These are phyloP conservation scores for Aspergillus pseudoterreus DNA, from an alignment of 2,329 filamentous ascomycete genomes.

Conservation along the genomic window DNA sequence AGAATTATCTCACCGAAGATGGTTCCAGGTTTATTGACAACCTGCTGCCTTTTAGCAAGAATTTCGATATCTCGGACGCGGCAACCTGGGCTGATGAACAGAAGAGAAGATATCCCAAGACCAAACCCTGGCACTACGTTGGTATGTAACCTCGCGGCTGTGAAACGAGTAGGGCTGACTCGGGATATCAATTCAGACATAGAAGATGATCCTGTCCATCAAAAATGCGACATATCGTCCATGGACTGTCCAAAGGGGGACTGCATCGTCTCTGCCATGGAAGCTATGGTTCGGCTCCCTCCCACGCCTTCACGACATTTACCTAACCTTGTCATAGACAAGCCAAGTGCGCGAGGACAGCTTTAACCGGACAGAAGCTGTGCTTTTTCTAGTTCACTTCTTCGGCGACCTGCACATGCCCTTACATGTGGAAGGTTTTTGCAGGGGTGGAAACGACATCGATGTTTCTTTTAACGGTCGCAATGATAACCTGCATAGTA, in stretches of 20 bases:
- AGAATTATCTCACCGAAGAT: constrained; percentile 5
- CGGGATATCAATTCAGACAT: not conserved
- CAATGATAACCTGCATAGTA: constrained; percentile 12
- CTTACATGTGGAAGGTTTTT: constrained; percentile 10
- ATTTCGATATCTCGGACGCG: constrained; percentile 9
- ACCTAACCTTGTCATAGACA: not conserved
- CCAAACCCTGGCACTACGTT: constrained; percentile 10
- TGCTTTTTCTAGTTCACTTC: constrained; percentile 15
- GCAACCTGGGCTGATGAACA: constrained; percentile 7
- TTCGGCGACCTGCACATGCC: constrained; percentile 14
- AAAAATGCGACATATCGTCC: not conserved
- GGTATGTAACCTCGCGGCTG: constrained; percentile 1
- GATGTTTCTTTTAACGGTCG: constrained; percentile 11
- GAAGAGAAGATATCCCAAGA: constrained; percentile 1
- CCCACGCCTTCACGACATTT: not conserved
- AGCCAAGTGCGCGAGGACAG: constrained; percentile 2
- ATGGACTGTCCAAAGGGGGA: constrained; percentile 3
- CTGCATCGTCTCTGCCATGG: constrained; percentile 10
- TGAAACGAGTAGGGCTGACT: not conserved
- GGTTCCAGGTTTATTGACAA: not conserved
- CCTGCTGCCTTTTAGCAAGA: not conserved
- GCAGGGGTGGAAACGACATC: constrained; percentile 10
- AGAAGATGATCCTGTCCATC: constrained; percentile 1
- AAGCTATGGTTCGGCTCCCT: constrained; percentile 10
- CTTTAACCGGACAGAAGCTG: not conserved